phyloP scores from a whole-genome alignment of 805 yeast genomes.

The Saccharomycopsis sp. region DNA sequence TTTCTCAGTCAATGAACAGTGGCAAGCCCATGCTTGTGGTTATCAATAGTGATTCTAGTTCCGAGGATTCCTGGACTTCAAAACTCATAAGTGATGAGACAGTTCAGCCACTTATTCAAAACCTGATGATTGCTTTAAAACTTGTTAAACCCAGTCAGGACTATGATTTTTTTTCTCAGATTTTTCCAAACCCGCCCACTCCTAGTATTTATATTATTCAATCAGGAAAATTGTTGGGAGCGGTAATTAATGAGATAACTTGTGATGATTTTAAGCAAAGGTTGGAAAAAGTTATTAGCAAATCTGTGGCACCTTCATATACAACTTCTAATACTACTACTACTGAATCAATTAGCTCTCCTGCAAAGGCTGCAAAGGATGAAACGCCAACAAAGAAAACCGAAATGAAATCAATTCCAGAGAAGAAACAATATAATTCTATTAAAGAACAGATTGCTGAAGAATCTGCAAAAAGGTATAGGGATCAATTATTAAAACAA shows the following conservation, averaged over 20 bases:
- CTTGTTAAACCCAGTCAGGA: constrained; percentile 33
- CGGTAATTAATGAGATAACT: constrained; percentile 27
- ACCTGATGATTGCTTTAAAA: constrained; percentile 31
- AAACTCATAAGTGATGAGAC: not conserved
- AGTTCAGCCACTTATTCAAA: not conserved
- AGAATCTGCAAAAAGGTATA: constrained; percentile 27
- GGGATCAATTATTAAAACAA: constrained; percentile 29
- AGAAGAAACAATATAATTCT: constrained; percentile 18
- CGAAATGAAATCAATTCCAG: constrained; percentile 1
- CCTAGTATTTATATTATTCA: constrained; percentile 52
- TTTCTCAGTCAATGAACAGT: constrained; percentile 2
- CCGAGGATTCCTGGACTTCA: not conserved
- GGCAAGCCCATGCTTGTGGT: constrained; percentile 9
- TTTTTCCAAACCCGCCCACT: constrained; percentile 39
- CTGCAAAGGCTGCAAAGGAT: not conserved
- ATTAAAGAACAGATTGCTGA: constrained; percentile 34
- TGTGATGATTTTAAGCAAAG: constrained; percentile 28
- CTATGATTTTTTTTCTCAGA: constrained; percentile 38
- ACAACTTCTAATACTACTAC: not conserved
- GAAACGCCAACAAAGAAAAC: constrained; percentile 8
- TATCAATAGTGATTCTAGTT: constrained; percentile 2
- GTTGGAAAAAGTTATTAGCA: constrained; percentile 3
- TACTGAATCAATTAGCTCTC: not conserved
- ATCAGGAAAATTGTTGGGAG: constrained; percentile 35
- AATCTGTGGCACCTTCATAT: constrained; percentile 7